phyloP scores from a whole-genome alignment of 805 yeast species.

The Zygosaccharomyces lentus region DNA sequence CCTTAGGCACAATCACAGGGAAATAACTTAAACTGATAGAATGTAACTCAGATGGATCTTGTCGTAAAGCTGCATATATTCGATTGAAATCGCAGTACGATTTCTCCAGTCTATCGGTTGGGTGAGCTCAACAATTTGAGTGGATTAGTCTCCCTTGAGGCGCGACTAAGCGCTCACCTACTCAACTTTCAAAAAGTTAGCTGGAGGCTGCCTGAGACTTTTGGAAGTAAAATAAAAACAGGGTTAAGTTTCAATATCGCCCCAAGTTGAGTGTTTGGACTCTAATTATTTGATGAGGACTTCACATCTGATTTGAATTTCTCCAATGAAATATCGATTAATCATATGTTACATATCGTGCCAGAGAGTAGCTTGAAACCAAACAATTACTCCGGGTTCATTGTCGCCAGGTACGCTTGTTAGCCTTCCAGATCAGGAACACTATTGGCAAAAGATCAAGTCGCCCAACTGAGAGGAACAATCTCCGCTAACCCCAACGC shows the following conservation, averaged over 20 bases:
- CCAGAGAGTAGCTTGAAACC: not conserved
- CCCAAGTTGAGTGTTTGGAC: constrained; percentile 47
- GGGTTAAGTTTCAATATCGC: constrained; percentile 38
- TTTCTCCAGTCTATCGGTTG: constrained; percentile 41
- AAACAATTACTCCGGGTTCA: constrained; percentile 39
- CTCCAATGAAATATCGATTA: constrained; percentile 17
- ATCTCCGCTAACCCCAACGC: constrained; percentile 41
- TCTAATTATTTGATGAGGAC: constrained; percentile 42
- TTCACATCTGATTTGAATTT: constrained; percentile 34
- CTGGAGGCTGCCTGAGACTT: constrained; percentile 55
- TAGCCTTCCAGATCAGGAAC: constrained; percentile 39
- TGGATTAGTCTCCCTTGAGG: too few species aligned
- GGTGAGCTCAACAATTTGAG: too few species aligned
- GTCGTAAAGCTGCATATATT: constrained; percentile 49
- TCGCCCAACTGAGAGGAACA: constrained; percentile 41
- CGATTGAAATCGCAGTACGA: constrained; percentile 53
- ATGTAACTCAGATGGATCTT: constrained; percentile 46
- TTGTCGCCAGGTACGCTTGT: constrained; percentile 49
- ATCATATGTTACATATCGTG: not conserved
- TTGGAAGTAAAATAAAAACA: constrained; percentile 29
- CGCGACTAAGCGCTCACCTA: too few species aligned
- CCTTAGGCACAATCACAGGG: constrained; percentile 61
- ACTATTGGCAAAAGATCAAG: constrained; percentile 30
- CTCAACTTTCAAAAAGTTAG: constrained; percentile 45
- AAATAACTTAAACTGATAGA: constrained; percentile 56